Conservation (phyloP, 140 eudicot genomes). For the Erigeron philadelphicus region DNA sequence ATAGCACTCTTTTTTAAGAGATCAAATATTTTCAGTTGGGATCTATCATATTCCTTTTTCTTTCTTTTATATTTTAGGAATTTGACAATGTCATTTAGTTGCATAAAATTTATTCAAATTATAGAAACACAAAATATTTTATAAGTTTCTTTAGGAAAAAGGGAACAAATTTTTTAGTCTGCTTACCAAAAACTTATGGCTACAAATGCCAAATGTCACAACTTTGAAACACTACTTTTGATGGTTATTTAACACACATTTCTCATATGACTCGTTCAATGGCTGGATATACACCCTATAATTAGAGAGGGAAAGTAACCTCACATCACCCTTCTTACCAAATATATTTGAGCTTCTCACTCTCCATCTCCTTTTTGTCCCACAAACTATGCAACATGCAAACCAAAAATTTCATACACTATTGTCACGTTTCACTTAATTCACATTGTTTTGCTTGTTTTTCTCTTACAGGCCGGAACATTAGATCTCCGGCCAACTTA, state of each 20-base stretch:
- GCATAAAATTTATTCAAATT: no score
- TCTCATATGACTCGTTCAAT: slow-evolving; percentile 61
- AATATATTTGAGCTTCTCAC: slow-evolving; percentile 35
- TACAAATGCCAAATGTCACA: background rate
- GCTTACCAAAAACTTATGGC: slow-evolving; percentile 16
- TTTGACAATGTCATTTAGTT: no score
- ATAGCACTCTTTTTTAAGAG: no score
- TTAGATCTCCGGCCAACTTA: slow-evolving; percentile 50
- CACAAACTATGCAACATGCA: slow-evolving; percentile 42
- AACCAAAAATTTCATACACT: slow-evolving; percentile 12
- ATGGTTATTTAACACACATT: slow-evolving; percentile 21
- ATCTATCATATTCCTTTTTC: no score
- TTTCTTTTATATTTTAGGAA: no score
- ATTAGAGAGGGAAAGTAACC: slow-evolving; percentile 34
- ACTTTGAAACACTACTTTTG: background rate
- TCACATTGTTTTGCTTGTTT: slow-evolving; percentile 24
- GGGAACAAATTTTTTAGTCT: no score
- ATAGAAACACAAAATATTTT: no score
- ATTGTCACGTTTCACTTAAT: slow-evolving; percentile 22
- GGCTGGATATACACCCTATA: slow-evolving; percentile 30
- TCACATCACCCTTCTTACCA: slow-evolving; percentile 38
- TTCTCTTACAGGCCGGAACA: slow-evolving; percentile 35
- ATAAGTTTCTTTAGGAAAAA: no score
- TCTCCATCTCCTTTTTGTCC: slow-evolving; percentile 29
- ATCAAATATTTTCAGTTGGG: background rate